Evolutionary conservation across 306 rosid species (phyloP), one percentile per base, ranked within the genome.

Genomic region (Hylodesmum podocarpum): DNA sequence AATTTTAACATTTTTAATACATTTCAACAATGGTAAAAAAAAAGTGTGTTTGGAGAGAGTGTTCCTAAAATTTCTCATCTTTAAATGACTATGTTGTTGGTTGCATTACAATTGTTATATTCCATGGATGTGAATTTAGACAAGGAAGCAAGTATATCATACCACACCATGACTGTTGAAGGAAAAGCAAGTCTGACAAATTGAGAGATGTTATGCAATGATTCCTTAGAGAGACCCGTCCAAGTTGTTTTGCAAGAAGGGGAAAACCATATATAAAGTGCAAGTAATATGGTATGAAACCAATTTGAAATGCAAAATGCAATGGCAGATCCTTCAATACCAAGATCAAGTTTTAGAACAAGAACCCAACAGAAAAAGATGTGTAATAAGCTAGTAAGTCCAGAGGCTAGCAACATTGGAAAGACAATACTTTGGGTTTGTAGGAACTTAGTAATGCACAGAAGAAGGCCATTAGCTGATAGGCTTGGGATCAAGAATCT

Each of bases 351-450:
- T 61, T 89, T 85, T 34, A 89, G 53, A 6, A 90, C 88, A 53
- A 90, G 63, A 76, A 65, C 2, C 97, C 96, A 93, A 53, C 91
- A 87, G 0, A 80, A 15, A 24, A 78, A 29, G 6, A 86, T 6
- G 73, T 93, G 94, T 10, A 81, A 13, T 15, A 86, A 46, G 77
- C 77, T 43, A 0, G 90, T 59, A 19, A 87, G 5, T 43, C 81
- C 96, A 44, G 87, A 43, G 55, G 80, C 43, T 14, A 89, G 19
- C 75, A 89, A 80, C 93, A 93, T 90, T 14, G 94, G 94, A 24
- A 87, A 86, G n/a, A 93, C 93, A 29, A 85, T 79, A 71, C 79
- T 90, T 73, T 93, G 97, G 7, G 88, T 83, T 39, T 87, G 94
- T 41, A 90, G 71, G 77, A 93, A 90, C 28, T 78, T 90, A 15